Evolutionary conservation across 2,329 filamentous ascomycete species (phyloP).

Genomic region (Didymella pinodella): DNA sequence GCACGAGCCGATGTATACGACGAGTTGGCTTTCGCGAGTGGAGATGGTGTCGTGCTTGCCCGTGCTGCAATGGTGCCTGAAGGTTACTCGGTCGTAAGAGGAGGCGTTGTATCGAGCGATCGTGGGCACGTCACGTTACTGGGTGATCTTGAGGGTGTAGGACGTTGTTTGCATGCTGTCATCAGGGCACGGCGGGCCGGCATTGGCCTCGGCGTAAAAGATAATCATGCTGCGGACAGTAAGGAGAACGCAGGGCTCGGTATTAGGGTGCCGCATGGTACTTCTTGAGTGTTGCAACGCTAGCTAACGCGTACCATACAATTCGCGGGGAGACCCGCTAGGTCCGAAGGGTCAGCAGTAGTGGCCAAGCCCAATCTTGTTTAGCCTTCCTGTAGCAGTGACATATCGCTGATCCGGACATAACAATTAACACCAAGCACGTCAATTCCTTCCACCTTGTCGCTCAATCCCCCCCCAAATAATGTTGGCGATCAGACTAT

Average conservation of each 20-base stretch:
- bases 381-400: not conserved
- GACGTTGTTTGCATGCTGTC: conserved; percentile 74
- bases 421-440: not conserved
- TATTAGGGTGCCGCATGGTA: conserved; percentile 7
- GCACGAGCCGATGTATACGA: conserved; percentile 81
- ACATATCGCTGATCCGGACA: not conserved
- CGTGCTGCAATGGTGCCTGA: conserved; percentile 83
- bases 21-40: conserved; percentile 83
- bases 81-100: conserved; percentile 77
- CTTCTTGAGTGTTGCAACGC: not conserved
- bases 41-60: conserved; percentile 88
- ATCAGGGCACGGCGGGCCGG: conserved; percentile 73
- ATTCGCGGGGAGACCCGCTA: not conserved
- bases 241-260: conserved; percentile 52
- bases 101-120: conserved; percentile 79
- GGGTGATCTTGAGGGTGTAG: conserved; percentile 83
- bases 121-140: conserved; percentile 87
- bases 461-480: too few species aligned
- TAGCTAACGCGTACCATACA: not conserved
- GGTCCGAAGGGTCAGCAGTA: not conserved
- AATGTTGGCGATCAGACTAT: not conserved
- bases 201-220: conserved; percentile 72
- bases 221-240: conserved; percentile 61
- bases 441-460: not conserved
- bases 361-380: not conserved